Evolutionary conservation across 208 protist genomes (phyloP), one percentile per base, ranked within the genome.

Genomic region (Strigomonas culicis): DNA sequence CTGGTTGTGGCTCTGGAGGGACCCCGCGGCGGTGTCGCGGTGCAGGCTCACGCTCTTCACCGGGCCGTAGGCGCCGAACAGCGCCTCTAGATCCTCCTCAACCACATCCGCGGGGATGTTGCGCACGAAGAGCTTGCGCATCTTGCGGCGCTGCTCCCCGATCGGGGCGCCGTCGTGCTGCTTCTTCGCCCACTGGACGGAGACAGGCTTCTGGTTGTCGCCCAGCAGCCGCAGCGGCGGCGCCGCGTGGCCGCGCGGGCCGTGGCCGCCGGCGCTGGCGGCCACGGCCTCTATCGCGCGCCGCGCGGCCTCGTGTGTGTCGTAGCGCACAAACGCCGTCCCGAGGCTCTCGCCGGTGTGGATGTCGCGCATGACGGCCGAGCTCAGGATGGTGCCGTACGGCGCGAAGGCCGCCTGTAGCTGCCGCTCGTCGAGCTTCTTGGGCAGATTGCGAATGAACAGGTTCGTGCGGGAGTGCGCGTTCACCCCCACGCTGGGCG

Each of bases 121-220:
- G 46, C 88, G 88, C 15, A 94, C 84, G 63, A 94, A 94, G 0
- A 94, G 67, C 61, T 94, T 94, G 55, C 73, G 70, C 3, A 92
- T 92, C 63, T 76, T 79, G 22, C 68, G 62, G 15, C 85, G 82
- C 3, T 77, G 78, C 43, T 92, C 81, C 22, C 83, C 80, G 46
- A 80, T 71, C 1, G 88, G 85, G 30, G 79, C 79, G 68, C 74
- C 72, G 69, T 94, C 88, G 73, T 94, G 88, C 70, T 94, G 80
- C 44, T 76, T 75, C 70, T 84, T 84, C 6, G 88, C 88, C 80
- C 82, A 94, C 59, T 94, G 84, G 30, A 94, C 82, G 15, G 76
- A 81, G 36, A 94, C 27, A 30, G 25, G 17, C 17, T 55, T 55
- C 17, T 55, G 17, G 25, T 55, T 55, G 10, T 55, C 24, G n/a